Conservation (phyloP, 495 filamentous ascomycete species). For the Penicillium psychrofluorescens region DNA sequence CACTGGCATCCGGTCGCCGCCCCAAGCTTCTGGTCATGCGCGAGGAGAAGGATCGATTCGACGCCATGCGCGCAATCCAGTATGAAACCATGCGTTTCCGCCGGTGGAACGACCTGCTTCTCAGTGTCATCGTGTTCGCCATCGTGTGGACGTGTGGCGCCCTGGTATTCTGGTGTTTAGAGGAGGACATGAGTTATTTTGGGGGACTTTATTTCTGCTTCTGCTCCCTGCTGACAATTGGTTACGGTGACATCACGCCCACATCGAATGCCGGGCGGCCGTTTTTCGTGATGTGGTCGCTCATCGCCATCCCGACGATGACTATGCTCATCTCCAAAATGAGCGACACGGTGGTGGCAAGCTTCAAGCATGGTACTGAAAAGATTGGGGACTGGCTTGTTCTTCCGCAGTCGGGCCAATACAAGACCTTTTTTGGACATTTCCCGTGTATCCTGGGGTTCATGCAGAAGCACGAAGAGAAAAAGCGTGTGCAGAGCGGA, state of each 20-base stretch:
- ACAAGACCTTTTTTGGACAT: conserved; percentile 30
- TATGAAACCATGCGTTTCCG: conserved; percentile 51
- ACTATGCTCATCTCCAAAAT: conserved; percentile 58
- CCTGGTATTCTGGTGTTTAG: conserved; percentile 59
- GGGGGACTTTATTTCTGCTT: conserved; percentile 77
- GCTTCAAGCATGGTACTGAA: conserved; percentile 48
- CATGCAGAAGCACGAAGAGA: conserved; percentile 28
- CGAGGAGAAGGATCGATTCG: conserved; percentile 63
- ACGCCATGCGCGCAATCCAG: conserved; percentile 78
- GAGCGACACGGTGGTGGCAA: conserved; percentile 52
- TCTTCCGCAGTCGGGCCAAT: conserved; percentile 46
- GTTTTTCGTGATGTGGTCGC: conserved; percentile 84
- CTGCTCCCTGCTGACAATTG: conserved; percentile 75
- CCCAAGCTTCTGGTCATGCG: conserved; percentile 29
- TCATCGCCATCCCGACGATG: conserved; percentile 61
- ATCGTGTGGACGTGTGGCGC: conserved; percentile 79
- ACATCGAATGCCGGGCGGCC: conserved; percentile 66
- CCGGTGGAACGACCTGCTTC: conserved; percentile 62
- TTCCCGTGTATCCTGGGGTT: conserved; percentile 34
- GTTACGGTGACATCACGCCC: conserved; percentile 78
- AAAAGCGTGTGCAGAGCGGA: conserved; percentile 39
- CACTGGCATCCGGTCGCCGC: conserved; percentile 8
- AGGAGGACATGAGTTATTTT: conserved; percentile 56
- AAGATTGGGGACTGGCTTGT: conserved; percentile 51
- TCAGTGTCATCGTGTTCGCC: conserved; percentile 56